Evolutionary conservation across 768 basidiomycete genomes (phyloP).

Genomic region (Tephrocybe sp.): DNA sequence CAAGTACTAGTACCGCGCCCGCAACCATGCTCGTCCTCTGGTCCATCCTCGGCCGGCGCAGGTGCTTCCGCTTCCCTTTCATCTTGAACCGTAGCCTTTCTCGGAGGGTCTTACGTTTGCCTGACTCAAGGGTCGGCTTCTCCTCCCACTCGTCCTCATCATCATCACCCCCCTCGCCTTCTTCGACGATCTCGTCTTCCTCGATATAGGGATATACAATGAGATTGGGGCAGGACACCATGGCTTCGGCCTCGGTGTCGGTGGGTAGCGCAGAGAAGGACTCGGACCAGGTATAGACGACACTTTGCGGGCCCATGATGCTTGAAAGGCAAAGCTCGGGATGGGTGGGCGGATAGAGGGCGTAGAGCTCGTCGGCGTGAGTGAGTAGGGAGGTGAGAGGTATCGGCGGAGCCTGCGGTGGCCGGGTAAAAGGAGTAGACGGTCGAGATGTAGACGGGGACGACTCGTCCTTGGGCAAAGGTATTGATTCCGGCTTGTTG

Average conservation of each 20-base stretch:
- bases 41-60: constrained; percentile 26
- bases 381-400: constrained; percentile 50
- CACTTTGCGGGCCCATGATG: constrained; percentile 81
- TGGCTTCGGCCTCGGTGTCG: constrained; percentile 59
- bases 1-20: constrained; percentile 68
- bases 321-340: constrained; percentile 49
- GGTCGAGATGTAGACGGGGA: neutral
- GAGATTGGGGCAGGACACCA: constrained; percentile 54
- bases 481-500: neutral
- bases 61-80: constrained; percentile 20
- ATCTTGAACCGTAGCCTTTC: constrained; percentile 18
- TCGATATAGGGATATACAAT: constrained; percentile 55
- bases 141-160: constrained; percentile 17
- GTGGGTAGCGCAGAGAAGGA: constrained; percentile 38
- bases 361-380: constrained; percentile 58
- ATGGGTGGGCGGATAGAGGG: constrained; percentile 59
- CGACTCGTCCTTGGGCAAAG: neutral
- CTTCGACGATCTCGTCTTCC: constrained; percentile 22
- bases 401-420: constrained; percentile 8
- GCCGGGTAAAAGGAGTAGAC: neutral
- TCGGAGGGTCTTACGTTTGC: constrained; percentile 16
- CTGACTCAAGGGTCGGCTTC: constrained; percentile 3
- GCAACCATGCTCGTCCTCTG: constrained; percentile 50
- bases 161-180: constrained; percentile 21
- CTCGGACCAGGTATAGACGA: constrained; percentile 73